Percentiles rank a stretch among this genome's conserved stretches.
Evolutionary conservation across 2,329 filamentous ascomycete species (phyloP).

Genomic region (Xylariaceae sp.): DNA sequence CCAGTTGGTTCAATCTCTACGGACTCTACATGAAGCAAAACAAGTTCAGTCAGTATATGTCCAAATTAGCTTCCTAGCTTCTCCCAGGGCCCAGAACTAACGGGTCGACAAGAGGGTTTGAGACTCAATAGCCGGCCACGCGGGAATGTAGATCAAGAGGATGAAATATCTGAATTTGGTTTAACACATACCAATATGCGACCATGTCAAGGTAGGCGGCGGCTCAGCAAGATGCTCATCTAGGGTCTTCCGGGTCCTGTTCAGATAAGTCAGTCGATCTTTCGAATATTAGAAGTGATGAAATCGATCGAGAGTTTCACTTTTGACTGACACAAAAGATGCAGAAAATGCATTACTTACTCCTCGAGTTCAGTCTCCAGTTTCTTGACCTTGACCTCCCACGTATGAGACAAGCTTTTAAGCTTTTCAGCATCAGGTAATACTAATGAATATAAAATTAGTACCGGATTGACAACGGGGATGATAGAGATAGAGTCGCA

Average conservation of each 20-base stretch:
- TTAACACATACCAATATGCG: constrained; percentile 19
- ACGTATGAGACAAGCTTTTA: constrained; percentile 22
- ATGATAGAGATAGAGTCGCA: not conserved
- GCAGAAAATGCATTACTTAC: constrained; percentile 10
- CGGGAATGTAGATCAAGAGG: not conserved
- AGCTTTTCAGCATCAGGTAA: constrained; percentile 25
- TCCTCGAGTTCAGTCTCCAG: constrained; percentile 24
- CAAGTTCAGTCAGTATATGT: not conserved
- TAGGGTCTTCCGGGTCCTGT: constrained; percentile 14
- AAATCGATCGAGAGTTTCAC: not conserved
- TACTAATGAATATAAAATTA: constrained; percentile 14
- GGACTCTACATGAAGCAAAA: constrained; percentile 8
- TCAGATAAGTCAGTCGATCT: constrained; percentile 1
- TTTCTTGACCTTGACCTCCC: constrained; percentile 24
- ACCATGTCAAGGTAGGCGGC: constrained; percentile 20
- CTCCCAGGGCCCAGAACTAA: not conserved
- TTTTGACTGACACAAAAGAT: not conserved
- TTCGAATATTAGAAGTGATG: not conserved
- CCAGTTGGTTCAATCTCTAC: constrained; percentile 25
- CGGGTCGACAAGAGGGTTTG: not conserved
- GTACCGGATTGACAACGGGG: not conserved
- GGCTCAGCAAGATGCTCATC: constrained; percentile 22
- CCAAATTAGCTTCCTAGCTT: not conserved
- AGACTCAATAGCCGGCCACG: not conserved
- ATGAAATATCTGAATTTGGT: not conserved